Evolutionary conservation across 2,329 filamentous ascomycete genomes (phyloP), one percentile per base, ranked within the genome.

Genomic region (Sphaceloma murrayae): DNA sequence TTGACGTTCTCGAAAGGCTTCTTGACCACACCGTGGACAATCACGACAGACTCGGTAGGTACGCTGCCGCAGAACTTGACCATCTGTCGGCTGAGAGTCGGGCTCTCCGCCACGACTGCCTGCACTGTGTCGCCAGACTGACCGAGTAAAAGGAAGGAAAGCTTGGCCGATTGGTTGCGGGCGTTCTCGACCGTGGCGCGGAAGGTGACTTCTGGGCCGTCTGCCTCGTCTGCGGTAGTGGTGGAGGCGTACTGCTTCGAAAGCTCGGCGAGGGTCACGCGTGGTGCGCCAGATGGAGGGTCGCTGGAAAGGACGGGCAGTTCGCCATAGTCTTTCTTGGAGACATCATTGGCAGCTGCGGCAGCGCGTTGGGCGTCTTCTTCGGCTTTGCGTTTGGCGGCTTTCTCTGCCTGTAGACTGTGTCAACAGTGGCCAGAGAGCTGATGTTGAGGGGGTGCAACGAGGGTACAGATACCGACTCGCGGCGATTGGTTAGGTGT

Each of bases 1-100:
- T 93, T 91, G 62, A 96, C 83, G 2, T 85, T 83, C 58, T 94
- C 86, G 16, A 82, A 74, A 0, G 88, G 84, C 67, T 82, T 82
- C 70, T 87, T 76, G 43, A 96, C 80, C 22, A 73, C 68, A 52
- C 82, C 91, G 57, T 93, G 84, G 48, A 95, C 79, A 30, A 80
- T 69, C 18, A 95, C 79, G 54, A 83, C 87, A 54, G 82, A 86
- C 70, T 95, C 89, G 34, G 81, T 72, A 58, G 77, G 82, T 53
- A 94, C 67, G 32, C 69, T 74, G 36, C 76, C 77, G 39, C 82
- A 78, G 77, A 84, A 96, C 68, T 96, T 96, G 60, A 95, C 85
- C 89, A 96, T 96, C 65, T 85, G 86, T 61, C 80, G 81, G 78
- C 56, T 86, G 77, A 59, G 70, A 65, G 56, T 75, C 50, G 67